Evolutionary conservation across 257 asterid species (phyloP), one percentile per base, ranked within the genome.

Genomic region (Echites panduratus): DNA sequence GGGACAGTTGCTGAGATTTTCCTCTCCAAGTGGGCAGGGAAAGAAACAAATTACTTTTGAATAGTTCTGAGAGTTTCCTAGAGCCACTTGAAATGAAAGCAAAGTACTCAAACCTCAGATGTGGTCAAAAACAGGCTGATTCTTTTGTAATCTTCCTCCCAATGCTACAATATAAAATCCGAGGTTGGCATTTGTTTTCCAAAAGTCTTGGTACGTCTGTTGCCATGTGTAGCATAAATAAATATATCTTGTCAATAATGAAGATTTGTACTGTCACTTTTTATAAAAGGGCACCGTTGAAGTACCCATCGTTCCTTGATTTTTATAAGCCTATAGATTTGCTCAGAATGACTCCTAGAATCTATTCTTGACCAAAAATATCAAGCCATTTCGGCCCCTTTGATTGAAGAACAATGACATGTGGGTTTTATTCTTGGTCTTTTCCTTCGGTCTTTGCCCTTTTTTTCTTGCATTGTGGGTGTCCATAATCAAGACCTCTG

Each of bases 31-130:
- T 52, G 43, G 73, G 7, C 62, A 7, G 44, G 43, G 11, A 49
- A 48, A 22, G 0, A 10, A 6, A 49, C 62, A 16, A 48, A 32
- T 24, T 50, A 17, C n/a, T 14, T 4, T 44, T 53, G 3, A 24
- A 59, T 32, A 13, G 27, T 35, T 22, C 17, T 27, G 47, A 32
- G 65, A 35, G 13, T 48, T 64, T 38, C 9, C 62, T 24, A 9
- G 7, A 66, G 70, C 78, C 59, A 64, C 82, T 69, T 49, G 82
- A 47, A 68, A 48, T 57, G 80, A 2, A 49, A 62, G 24, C 70
- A 45, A 32, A 32, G 38, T 32, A 32, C 38, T 47, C 14, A 29
- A 49, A 69, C 79, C 82, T 24, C 74, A 61, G 52, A 78, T 69
- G 45, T 64, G 24, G 53, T 66, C 58, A 57, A 44, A 9, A 62